Evolutionary conservation across 176 grass and related monocot genomes (phyloP).

Genomic region (bread wheat (Triticum aestivum)): IWGSC_CS_RefSeq_v2.1 NC_057797.1:41674074-41674573

Average conservation of each 20-base stretch:
- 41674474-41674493: background rate
- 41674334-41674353: background rate
- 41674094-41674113: slow-evolving; percentile 29
- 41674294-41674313: background rate
- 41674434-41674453: slow-evolving; percentile 73
- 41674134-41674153: background rate
- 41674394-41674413: slow-evolving; percentile 78
- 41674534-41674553: background rate
- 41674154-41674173: too few relatives aligned
- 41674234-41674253: slow-evolving; percentile 54
- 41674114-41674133: background rate
- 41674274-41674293: background rate
- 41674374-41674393: slow-evolving; percentile 80
- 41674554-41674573: background rate
- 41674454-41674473: slow-evolving; percentile 43
- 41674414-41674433: slow-evolving; percentile 74
- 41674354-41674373: slow-evolving; percentile 33
- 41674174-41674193: background rate
- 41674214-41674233: slow-evolving; percentile 38
- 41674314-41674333: background rate
- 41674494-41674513: too few relatives aligned
- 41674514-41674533: background rate
- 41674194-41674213: slow-evolving; percentile 54
- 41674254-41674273: slow-evolving; percentile 33
- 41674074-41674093: slow-evolving; percentile 13